Percentiles rank a stretch among this genome's conserved stretches.
Evolutionary conservation across 1,284 basidiomycete genomes (phyloP).

Genomic region (Psilocybe mexicana): DNA sequence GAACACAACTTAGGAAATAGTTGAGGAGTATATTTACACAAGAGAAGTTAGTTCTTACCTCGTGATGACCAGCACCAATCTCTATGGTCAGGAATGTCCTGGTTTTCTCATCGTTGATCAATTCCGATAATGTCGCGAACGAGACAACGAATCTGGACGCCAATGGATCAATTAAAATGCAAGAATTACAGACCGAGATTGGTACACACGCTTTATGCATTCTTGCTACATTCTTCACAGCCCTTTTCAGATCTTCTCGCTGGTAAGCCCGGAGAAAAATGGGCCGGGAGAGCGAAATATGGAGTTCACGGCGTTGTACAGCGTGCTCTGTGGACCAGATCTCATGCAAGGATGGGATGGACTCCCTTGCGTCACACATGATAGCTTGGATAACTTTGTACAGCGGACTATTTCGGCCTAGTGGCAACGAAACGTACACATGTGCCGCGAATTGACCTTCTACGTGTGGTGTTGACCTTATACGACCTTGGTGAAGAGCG

Average conservation of each 20-base stretch:
- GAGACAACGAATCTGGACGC: conserved; percentile 67
- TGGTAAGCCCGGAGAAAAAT: conserved; percentile 78
- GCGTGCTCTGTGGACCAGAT: conserved; percentile 32
- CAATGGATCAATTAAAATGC: conserved; percentile 10
- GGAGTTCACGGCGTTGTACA: conserved; percentile 44
- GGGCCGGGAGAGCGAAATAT: conserved; percentile 76
- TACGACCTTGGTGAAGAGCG: conserved; percentile 75
- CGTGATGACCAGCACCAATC: conserved; percentile 72
- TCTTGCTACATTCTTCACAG: conserved; percentile 51
- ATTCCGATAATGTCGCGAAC: conserved; percentile 66
- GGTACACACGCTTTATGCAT: conserved; percentile 48
- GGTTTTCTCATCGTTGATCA: conserved; percentile 79
- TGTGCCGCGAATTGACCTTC: conserved; percentile 80
- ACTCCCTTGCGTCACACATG: conserved; percentile 42
- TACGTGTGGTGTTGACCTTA: conserved; percentile 69
- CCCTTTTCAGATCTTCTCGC: conserved; percentile 62
- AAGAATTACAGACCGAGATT: conserved; percentile 4
- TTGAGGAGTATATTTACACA: conserved; percentile 3
- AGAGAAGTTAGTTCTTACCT: conserved; percentile 45
- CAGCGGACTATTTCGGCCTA: conserved; percentile 44
- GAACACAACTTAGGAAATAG: conserved; percentile 46
- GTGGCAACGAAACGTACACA: conserved; percentile 64
- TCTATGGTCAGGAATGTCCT: conserved; percentile 75
- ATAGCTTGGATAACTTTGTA: conserved; percentile 49
- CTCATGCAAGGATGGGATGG: conserved; percentile 49